Evolutionary conservation across 805 yeast genomes (phyloP).

Genomic region (Candida verbasci): DNA sequence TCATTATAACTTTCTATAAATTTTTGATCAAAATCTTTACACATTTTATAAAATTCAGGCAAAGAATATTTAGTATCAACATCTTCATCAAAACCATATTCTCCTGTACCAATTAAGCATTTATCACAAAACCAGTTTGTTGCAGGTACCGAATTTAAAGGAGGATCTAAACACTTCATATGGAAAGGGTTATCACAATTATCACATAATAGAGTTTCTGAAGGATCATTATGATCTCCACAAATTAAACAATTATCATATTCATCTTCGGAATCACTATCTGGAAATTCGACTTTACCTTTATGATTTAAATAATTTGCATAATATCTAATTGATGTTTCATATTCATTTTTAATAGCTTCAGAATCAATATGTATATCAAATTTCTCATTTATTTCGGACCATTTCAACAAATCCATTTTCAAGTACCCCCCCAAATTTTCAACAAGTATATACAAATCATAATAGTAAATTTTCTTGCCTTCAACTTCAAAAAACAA

Average conservation of each 20-base stretch:
- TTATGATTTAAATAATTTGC: slow-evolving; percentile 26
- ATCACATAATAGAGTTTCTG: slow-evolving; percentile 57
- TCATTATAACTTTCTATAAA: slow-evolving; percentile 31
- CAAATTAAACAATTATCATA: slow-evolving; percentile 47
- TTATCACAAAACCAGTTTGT: slow-evolving; percentile 77
- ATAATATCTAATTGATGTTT: slow-evolving; percentile 22
- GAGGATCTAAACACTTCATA: slow-evolving; percentile 59
- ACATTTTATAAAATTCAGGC: slow-evolving; percentile 54
- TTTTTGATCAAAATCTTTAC: slow-evolving; percentile 45
- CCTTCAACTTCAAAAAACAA: slow-evolving; percentile 16
- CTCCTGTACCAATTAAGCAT: slow-evolving; percentile 84
- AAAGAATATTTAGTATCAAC: slow-evolving; percentile 51
- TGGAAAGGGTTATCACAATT: slow-evolving; percentile 73
- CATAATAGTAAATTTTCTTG: slow-evolving; percentile 29
- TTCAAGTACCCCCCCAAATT: slow-evolving; percentile 17
- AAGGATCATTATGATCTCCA: slow-evolving; percentile 40
- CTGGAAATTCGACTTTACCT: slow-evolving; percentile 26
- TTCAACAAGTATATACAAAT: slow-evolving; percentile 32
- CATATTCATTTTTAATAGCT: slow-evolving; percentile 21
- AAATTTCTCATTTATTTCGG: slow-evolving; percentile 19
- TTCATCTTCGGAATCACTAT: slow-evolving; percentile 26
- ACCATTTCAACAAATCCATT: slow-evolving; percentile 18
- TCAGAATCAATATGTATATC: slow-evolving; percentile 15
- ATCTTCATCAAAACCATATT: slow-evolving; percentile 78
- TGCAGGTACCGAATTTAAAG: slow-evolving; percentile 47